A percentile compares a stretch with the other conserved stretches of the same genome.
phyloP scores from a whole-genome alignment of 2,329 filamentous ascomycete species.

The Sporothrix euskadiensis region DNA sequence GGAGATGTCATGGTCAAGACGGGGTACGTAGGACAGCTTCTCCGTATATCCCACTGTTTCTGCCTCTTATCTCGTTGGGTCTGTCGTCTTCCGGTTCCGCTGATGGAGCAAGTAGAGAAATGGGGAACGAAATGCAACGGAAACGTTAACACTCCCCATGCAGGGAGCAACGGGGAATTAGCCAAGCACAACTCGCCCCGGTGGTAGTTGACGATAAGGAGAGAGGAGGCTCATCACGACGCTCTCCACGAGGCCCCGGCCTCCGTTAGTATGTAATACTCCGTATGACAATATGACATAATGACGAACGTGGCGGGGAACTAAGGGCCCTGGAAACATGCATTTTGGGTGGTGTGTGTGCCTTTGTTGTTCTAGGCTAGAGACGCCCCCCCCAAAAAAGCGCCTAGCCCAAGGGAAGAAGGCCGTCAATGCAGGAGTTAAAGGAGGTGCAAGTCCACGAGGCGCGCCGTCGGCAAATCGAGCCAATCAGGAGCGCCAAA shows the following conservation, averaged over 20 bases:
- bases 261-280: no score
- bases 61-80: background rate
- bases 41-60: background rate
- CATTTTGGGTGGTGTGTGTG: no score
- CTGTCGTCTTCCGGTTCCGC: background rate
- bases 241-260: no score
- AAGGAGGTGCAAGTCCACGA: background rate
- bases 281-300: background rate
- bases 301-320: slow-evolving; percentile 4
- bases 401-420: slow-evolving; percentile 1
- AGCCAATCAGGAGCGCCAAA: slow-evolving; percentile 16
- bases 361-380: background rate
- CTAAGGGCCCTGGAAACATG: background rate
- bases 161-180: background rate
- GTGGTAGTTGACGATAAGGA: background rate
- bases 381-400: background rate
- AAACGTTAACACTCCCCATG: background rate
- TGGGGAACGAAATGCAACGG: background rate
- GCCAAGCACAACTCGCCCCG: background rate
- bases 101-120: background rate
- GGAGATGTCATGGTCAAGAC: background rate
- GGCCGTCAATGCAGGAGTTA: slow-evolving; percentile 6
- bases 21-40: background rate
- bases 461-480: slow-evolving; percentile 19
- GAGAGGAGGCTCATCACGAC: background rate